A percentile compares a stretch with the other conserved stretches of the same genome.
phyloP scores from a whole-genome alignment of 371 early-diverging fungal genomes.

The Mucor irregularis region DNA sequence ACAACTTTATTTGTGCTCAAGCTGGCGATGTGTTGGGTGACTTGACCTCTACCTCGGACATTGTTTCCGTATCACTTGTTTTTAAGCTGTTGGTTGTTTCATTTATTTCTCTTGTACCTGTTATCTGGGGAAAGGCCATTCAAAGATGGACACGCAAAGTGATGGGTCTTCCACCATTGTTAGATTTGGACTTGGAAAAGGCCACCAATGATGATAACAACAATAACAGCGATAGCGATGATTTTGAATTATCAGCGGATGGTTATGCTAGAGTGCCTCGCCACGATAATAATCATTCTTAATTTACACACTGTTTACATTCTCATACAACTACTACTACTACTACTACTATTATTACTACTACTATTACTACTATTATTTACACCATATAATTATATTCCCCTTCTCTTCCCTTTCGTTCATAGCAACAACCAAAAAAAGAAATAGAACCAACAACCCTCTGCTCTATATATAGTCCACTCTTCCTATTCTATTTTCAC shows the following conservation, averaged over 20 bases:
- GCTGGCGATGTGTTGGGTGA: constrained; percentile 50
- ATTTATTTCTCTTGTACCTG: constrained; percentile 44
- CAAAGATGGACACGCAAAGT: constrained; percentile 23
- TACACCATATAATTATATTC: neutral
- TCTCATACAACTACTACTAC: too few relatives aligned
- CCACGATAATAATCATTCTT: neutral
- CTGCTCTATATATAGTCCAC: too few relatives aligned
- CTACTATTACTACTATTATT: too few relatives aligned
- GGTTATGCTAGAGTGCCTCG: constrained; percentile 10
- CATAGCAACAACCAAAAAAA: too few relatives aligned
- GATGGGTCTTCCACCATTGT: constrained; percentile 16
- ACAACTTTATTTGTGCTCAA: constrained; percentile 50
- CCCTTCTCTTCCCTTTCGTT: too few relatives aligned
- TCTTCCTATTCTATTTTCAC: neutral
- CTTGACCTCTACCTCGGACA: constrained; percentile 50
- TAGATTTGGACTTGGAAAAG: constrained; percentile 30
- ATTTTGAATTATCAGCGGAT: constrained; percentile 1
- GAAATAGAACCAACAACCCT: too few relatives aligned
- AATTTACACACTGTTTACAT: neutral
- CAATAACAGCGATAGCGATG: neutral
- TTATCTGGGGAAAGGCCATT: constrained; percentile 47
- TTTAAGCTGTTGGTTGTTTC: constrained; percentile 47
- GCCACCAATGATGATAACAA: neutral
- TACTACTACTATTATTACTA: neutral
- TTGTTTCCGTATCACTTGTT: constrained; percentile 38